Evolutionary conservation across 2,329 filamentous ascomycete genomes (phyloP), one percentile per base, ranked within the genome.

Genomic region (Cladosporium cucumerinum): DNA sequence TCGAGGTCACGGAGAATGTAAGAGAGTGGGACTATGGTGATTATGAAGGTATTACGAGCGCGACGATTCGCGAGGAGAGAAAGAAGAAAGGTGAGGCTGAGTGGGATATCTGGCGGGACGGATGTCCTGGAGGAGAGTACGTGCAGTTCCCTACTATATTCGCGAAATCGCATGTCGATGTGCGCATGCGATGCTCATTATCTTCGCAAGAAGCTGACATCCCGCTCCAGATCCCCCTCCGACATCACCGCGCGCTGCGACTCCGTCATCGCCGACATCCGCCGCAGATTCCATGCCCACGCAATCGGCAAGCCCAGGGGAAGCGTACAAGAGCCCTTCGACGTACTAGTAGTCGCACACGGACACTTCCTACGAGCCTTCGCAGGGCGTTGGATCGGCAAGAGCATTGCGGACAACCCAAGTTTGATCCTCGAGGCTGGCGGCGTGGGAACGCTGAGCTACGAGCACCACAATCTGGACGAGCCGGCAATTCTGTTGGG

Each of bases 41-140:
- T 66, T 89, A 88, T 72, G 86, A 89, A 73, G 86, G 86, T 12
- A 73, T 87, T 26, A 80, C 80, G 54, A 79, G 78, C 8, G 71
- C 76, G n/a, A 77, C 85, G 69, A 88, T 88, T 59, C 76, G 77
- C 16, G 72, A 76, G 30, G 68, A 76, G 66, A 78, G 86, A 65
- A 75, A 78, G 67, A 69, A 79, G 63, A 75, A 78, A 10, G 84
- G 84, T 0, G 63, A 80, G 69, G 84, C 85, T 59, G 81, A 79
- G 66, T 96, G 92, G 92, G 90, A 95, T 80, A 96, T 96, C 67
- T 96, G 92, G 92, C 82, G 82, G 23, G 91, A 96, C 76, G 92
- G 92, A 0, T 96, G 93, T 79, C 89, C 89, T 0, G 90, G 89
- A 2, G 93, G 93, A 54, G 80, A 84, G 71, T 81, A 85, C 62